Base-by-base conservation (phyloP, 164 flowering plant genomes). In the Vitis cinerea region DNA sequence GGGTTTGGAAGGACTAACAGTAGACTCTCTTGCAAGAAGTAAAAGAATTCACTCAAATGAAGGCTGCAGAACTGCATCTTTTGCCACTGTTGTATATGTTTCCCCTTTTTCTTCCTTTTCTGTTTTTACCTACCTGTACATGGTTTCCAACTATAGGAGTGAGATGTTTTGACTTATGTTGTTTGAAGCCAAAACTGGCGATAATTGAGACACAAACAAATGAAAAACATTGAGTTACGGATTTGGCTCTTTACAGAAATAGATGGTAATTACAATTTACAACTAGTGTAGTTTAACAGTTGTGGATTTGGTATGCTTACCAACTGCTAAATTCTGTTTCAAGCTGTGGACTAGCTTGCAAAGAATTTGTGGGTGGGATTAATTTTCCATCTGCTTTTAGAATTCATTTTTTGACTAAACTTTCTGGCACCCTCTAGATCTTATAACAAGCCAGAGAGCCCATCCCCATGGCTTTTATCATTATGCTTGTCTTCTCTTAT, bases 1-100 rank as follows among this genome's bases (percentile, higher is more conserved):
- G 82, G 74, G 49, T 11, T 67, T 6, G 65, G 58, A 47, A 75
- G 72, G 71, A 55, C 77, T n/a, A 77, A 70, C 15, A 74, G 77
- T 52, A 72, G 63, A 55, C 52, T 71, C 57, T 58, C 63, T 6
- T 37, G 52, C 63, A 74, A 37, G 29, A 70, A 61, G 14, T 63
- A 72, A n/a, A 12, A n/a, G n/a, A 30, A 9, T 49, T 30, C 7
- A 16, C 56, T 37, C 9, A 2, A 3, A 14, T 27, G 27, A n/a
- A 37, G 44, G 44, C 44, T 56, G 47, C 48, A 14, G 10, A 59
- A 44, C 15, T 61, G 64, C 64, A 31, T 61, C 19, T 15, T 15
- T 13, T 30, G 44, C 7, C 29, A 8, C 9, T 63, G 55, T 56
- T 71, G 63, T 71, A 64, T 29, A 12, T 49, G 30, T 60, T 27